Evolutionary conservation across 2,329 filamentous ascomycete species (phyloP).

Genomic region (Cercospora sp.): DNA sequence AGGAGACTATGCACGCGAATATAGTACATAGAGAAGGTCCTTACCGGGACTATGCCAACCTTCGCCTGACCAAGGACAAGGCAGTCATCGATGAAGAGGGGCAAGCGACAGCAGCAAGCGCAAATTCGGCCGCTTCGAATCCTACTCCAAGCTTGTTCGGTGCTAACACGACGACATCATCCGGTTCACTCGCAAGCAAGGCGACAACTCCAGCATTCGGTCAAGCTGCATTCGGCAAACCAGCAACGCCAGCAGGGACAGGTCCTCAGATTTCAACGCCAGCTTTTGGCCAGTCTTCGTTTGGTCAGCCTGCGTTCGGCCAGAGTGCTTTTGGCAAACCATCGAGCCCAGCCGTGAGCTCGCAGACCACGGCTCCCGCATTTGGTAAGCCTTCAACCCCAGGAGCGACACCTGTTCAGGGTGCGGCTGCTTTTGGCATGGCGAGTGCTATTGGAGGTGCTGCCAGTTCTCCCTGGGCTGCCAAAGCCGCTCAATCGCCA

Average conservation of each 20-base stretch:
- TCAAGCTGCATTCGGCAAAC: constrained; percentile 9
- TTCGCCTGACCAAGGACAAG: constrained; percentile 14
- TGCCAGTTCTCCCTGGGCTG: constrained; percentile 3
- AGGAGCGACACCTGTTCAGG: background rate
- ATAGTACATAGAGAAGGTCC: constrained; percentile 17
- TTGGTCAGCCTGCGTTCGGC: constrained; percentile 21
- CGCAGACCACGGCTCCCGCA: constrained; percentile 11
- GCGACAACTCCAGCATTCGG: constrained; percentile 5
- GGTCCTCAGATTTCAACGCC: constrained; percentile 13
- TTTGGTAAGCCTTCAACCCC: constrained; percentile 16
- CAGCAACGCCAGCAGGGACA: background rate
- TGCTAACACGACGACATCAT: background rate
- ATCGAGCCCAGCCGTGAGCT: constrained; percentile 18
- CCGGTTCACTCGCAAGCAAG: background rate
- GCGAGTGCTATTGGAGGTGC: constrained; percentile 1
- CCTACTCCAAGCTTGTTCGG: background rate
- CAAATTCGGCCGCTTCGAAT: background rate
- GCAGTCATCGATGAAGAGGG: background rate
- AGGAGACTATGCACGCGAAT: constrained; percentile 42
- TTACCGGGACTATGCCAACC: constrained; percentile 10
- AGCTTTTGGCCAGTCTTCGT: constrained; percentile 25
- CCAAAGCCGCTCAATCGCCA: background rate
- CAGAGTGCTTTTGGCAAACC: constrained; percentile 19
- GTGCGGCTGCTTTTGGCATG: constrained; percentile 9
- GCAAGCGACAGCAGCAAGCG: background rate